A percentile compares a stretch with the other conserved stretches of the same genome.
phyloP scores from a whole-genome alignment of 306 rosid species.

The Rosa rugosa region DNA sequence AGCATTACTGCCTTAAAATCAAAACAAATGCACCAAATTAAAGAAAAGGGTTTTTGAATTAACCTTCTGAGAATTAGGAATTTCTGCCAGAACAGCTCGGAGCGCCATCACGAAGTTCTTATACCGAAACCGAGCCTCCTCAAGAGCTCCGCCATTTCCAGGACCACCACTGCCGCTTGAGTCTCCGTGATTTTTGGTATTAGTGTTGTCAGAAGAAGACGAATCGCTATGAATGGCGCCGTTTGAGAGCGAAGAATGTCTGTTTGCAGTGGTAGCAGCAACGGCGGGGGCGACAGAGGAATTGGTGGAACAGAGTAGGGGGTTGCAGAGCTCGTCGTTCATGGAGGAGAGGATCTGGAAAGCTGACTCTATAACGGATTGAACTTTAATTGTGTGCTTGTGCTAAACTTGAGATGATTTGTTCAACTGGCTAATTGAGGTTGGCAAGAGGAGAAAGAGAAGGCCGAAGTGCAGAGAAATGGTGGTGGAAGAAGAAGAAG shows the following conservation, averaged over 20 bases:
- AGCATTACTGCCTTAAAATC: too few relatives aligned
- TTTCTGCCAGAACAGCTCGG: slow-evolving; percentile 60
- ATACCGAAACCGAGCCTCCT: slow-evolving; percentile 72
- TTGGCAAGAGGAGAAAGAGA: too few relatives aligned
- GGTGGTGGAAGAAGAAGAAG: too few relatives aligned
- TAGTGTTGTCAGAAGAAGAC: slow-evolving; percentile 51
- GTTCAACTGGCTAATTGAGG: too few relatives aligned
- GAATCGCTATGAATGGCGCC: slow-evolving; percentile 50
- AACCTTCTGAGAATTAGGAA: slow-evolving; percentile 76
- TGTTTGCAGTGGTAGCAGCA: slow-evolving; percentile 32
- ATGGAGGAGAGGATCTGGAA: slow-evolving; percentile 87
- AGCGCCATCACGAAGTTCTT: slow-evolving; percentile 72
- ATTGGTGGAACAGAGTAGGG: slow-evolving; percentile 70
- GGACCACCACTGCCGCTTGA: slow-evolving; percentile 32
- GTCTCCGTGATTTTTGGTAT: slow-evolving; percentile 43
- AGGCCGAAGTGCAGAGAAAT: too few relatives aligned
- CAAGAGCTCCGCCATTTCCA: slow-evolving; percentile 67
- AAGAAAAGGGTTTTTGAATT: slow-evolving; percentile 13
- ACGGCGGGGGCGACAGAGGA: too few relatives aligned
- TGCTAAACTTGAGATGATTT: too few relatives aligned
- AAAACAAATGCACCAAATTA: too few relatives aligned
- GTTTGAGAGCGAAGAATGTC: slow-evolving; percentile 30
- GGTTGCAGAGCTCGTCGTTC: slow-evolving; percentile 96
- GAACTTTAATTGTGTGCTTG: too few relatives aligned
- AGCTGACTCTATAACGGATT: slow-evolving; percentile 66